Evolutionary conservation across 495 filamentous ascomycete species (phyloP), one percentile per base, ranked within the genome.

Genomic region (Hyaloscypha finlandica): DNA sequence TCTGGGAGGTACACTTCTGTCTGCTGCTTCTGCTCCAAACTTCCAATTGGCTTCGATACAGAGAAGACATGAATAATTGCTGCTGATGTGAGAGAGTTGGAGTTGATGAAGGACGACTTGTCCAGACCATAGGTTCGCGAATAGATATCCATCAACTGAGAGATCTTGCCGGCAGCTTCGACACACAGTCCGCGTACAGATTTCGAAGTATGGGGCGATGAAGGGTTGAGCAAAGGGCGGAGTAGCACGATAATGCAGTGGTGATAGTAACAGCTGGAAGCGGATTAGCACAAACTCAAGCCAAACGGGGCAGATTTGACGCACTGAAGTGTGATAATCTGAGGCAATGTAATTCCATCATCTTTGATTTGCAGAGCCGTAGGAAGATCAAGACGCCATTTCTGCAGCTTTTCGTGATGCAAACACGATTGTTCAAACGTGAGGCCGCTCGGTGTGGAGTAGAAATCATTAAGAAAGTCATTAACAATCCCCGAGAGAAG

Each of bases 401-500:
- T 64, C 39, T 77, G 70, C 52, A 79, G 77, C 59, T 76, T 77
- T 16, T 67, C 57, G 67, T 82, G 76, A 32, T 71, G 58, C 8
- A 74, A 68, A 12, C 75, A 71, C 9, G 81, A 64, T 42, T 74
- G 76, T 32, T 73, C 72, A 68, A 65, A 81, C 77, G 22, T 71
- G 71, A 0, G 81, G 79, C 4, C 79, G 79, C 64, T 79, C 81
- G 64, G 79, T 81, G 60, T 77, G 78, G 66, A 76, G 77, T 20
- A 80, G 69, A 57, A 37, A 37, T 6, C 35, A 8, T 37, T 37
- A 12, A 8, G 35, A 37, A 37, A 37, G 48, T 83, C 81, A 60
- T 80, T 78, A 8, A 80, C 72, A 32, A 83, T 75, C 61, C 81
- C 79, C n/a, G 76, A 74, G 12, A 83, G 73, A 33, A 60, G 66